These are phyloP conservation scores for Conticribra weissflogii DNA, from an alignment of 108 stramenopile species.

Conservation along the genomic window DNA sequence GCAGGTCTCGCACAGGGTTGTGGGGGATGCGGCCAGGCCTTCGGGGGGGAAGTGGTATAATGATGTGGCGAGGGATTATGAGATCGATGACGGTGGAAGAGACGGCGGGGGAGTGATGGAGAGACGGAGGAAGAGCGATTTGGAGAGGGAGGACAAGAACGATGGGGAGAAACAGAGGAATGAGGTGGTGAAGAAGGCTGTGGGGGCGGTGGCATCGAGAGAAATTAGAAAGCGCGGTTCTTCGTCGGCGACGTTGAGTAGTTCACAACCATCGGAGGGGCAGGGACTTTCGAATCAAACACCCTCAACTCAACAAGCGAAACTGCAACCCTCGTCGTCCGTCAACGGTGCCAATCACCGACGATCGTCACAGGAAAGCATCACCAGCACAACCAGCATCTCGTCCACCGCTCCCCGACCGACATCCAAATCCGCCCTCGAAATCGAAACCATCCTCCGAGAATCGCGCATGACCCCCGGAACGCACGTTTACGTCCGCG, in stretches of 20 bases:
- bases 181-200: neutral
- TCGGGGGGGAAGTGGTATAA: conserved; percentile 5
- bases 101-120: neutral
- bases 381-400: too few species aligned
- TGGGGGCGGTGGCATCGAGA: neutral
- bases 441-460: neutral
- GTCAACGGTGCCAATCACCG: too few species aligned
- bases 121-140: neutral
- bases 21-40: conserved; percentile 18
- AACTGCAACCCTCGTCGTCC: neutral
- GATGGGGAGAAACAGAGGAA: neutral
- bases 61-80: neutral
- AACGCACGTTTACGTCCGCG: conserved; percentile 62
- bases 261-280: too few species aligned
- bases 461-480: conserved; percentile 23
- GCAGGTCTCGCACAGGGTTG: neutral
- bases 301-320: neutral
- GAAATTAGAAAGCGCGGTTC: too few species aligned
- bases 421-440: neutral
- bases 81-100: neutral
- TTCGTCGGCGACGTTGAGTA: too few species aligned
- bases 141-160: conserved; percentile 7
- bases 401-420: neutral
- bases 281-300: too few species aligned
- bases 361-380: neutral